A percentile compares a stretch with the other conserved stretches of the same genome.
phyloP scores from a whole-genome alignment of 75 land plant species.

The Cupressus sempervirens region DNA sequence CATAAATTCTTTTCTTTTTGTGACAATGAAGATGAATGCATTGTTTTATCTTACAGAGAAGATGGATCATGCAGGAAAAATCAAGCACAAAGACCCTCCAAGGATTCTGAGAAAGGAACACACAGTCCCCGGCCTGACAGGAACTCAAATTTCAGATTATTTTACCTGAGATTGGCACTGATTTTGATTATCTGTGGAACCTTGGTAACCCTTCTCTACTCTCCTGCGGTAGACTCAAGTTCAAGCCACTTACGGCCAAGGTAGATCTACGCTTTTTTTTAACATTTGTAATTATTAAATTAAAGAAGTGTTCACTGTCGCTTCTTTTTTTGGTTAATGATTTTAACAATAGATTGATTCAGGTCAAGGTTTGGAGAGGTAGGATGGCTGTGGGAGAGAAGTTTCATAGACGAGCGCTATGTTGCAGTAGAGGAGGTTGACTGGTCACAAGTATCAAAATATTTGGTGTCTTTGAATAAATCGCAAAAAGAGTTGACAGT shows the following conservation, averaged over 20 bases:
- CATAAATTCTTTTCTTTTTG: constrained; percentile 7
- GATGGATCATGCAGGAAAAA: constrained; percentile 29
- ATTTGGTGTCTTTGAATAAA: constrained; percentile 24
- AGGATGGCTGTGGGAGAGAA: constrained; percentile 40
- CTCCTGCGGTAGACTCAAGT: constrained; percentile 25
- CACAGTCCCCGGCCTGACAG: constrained; percentile 20
- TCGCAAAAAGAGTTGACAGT: constrained; percentile 25
- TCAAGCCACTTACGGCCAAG: constrained; percentile 12
- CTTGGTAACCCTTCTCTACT: constrained; percentile 28
- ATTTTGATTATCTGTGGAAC: constrained; percentile 30
- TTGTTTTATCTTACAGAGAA: constrained; percentile 16
- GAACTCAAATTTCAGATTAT: constrained; percentile 31
- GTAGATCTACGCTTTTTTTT: constrained; percentile 10
- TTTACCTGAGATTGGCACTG: constrained; percentile 35
- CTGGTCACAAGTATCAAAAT: constrained; percentile 34
- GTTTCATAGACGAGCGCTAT: constrained; percentile 33
- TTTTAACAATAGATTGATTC: background rate
- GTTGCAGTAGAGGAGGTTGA: constrained; percentile 30
- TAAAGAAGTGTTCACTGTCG: too few species aligned
- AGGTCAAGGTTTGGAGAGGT: constrained; percentile 27
- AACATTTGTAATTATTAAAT: background rate
- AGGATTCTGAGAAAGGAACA: constrained; percentile 25
- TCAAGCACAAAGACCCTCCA: constrained; percentile 18
- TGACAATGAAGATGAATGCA: background rate
- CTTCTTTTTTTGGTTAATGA: constrained; percentile 2